phyloP scores from a whole-genome alignment of 225 moss, liverwort and hornwort species.

The Polytrichum formosum region DNA sequence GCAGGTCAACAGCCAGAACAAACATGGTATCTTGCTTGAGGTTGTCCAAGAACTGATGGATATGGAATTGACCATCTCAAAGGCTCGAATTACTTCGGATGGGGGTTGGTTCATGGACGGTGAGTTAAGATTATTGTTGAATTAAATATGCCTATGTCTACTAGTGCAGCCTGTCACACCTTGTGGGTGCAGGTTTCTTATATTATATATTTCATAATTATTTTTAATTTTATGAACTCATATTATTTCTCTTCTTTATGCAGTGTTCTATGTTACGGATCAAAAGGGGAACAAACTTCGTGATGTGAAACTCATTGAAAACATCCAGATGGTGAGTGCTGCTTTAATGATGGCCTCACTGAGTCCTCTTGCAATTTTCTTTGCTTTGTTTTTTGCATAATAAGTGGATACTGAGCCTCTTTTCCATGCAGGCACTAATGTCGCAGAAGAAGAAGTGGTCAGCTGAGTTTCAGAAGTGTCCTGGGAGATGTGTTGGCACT shows the following conservation, averaged over 20 bases:
- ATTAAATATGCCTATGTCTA: slow-evolving; percentile 3
- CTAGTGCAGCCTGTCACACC: too few species aligned
- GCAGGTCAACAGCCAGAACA: slow-evolving; percentile 58
- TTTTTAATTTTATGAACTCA: not conserved
- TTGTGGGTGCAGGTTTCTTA: not conserved
- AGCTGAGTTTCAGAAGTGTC: slow-evolving; percentile 48
- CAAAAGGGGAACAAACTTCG: slow-evolving; percentile 55
- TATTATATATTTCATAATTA: not conserved
- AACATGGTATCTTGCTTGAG: slow-evolving; percentile 47
- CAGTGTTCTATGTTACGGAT: slow-evolving; percentile 90
- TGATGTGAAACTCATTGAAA: slow-evolving; percentile 57
- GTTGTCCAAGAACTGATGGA: slow-evolving; percentile 59
- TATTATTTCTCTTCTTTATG: slow-evolving; percentile 16
- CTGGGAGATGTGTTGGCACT: slow-evolving; percentile 57
- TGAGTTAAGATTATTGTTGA: slow-evolving; percentile 9
- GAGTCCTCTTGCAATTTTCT: not conserved
- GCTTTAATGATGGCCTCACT: not conserved
- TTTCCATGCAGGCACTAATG: slow-evolving; percentile 52
- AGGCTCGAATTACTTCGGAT: slow-evolving; percentile 52
- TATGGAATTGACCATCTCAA: slow-evolving; percentile 43
- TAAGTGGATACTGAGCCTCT: not conserved
- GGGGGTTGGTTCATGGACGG: slow-evolving; percentile 66
- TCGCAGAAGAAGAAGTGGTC: slow-evolving; percentile 55
- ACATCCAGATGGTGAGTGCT: slow-evolving; percentile 56
- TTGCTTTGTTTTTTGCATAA: not conserved